phyloP scores from a whole-genome alignment of 495 filamentous ascomycete species.

The Lasiosphaeria hispida region DNA sequence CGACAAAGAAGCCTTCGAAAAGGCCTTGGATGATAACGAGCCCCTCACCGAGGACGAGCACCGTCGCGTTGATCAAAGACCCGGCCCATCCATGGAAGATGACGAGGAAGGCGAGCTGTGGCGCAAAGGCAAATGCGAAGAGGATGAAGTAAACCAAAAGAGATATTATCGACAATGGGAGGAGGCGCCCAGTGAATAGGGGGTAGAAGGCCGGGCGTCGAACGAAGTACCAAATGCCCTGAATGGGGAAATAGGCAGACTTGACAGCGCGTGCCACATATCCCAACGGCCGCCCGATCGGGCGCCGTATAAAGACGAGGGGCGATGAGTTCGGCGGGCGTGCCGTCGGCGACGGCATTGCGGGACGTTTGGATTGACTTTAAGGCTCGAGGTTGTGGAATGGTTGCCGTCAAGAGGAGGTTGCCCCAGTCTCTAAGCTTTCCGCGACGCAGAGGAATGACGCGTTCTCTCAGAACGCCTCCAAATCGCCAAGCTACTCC shows the following conservation, averaged over 20 bases:
- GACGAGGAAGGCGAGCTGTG: conserved; percentile 75
- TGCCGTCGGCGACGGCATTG: too few relatives aligned
- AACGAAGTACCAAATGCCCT: conserved; percentile 77
- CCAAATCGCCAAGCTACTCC: too few relatives aligned
- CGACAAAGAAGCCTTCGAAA: conserved; percentile 76
- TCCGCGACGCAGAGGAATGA: too few relatives aligned
- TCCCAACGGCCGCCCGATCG: conserved; percentile 20
- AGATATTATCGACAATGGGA: conserved; percentile 70
- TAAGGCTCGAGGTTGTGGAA: too few relatives aligned
- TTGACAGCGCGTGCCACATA: conserved; percentile 32
- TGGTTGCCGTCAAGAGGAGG: too few relatives aligned
- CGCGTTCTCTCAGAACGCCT: too few relatives aligned
- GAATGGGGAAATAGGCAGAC: conserved; percentile 36
- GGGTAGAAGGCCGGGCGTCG: conserved; percentile 60
- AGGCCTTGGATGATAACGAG: conserved; percentile 75
- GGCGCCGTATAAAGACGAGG: neutral
- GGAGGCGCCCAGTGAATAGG: conserved; percentile 67
- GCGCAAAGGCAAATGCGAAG: conserved; percentile 85
- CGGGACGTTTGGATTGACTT: too few relatives aligned
- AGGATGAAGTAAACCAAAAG: conserved; percentile 68
- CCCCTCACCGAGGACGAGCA: conserved; percentile 80
- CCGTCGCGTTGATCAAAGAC: conserved; percentile 68
- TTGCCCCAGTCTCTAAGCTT: too few relatives aligned
- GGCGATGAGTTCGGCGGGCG: neutral
- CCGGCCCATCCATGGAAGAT: conserved; percentile 79